Evolutionary conservation across 805 yeast species (phyloP), one percentile per base, ranked within the genome.

Genomic region (Candida anglica): DNA sequence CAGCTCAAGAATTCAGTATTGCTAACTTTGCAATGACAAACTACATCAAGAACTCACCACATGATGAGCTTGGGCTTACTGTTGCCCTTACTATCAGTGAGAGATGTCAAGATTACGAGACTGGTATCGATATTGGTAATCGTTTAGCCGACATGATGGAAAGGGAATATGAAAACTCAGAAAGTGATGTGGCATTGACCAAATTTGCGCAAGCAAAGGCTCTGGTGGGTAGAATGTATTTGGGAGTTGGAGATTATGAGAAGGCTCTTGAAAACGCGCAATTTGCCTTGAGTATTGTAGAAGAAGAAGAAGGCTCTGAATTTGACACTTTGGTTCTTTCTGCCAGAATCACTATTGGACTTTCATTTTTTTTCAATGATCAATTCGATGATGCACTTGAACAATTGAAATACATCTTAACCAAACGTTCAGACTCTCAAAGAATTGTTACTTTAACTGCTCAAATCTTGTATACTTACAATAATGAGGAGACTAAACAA

Each of bases 381-480:
- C 73, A 80, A 21, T 78, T 81, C 50, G 83, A 77, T 37, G 69
- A 69, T 7, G 77, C 97, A 0, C 58, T 91, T 35, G 75, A 69
- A 2, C 79, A 81, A 48, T 79, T 91, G 52, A 77, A 75, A 38
- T 58, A 64, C 21, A 76, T 93, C n/a, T 60, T 88, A 28, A 44
- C 38, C 8, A 37, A 43, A 10, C 71, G 81, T 16, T 72, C 75
- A 4, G 78, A 75, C 31, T 76, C 83, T 4, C 77, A 73, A 42
- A 72, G 81, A 40, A 69, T 87, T n/a, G 78, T 86, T 11, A 75
- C 81, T 5, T 58, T 91, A 19, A 71, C 86, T 15, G 77, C 93
- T 0, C 95, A 88, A 50, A 82, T 89, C 0, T 64, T 93, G 32
- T 83, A 81, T 62, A 86, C 86, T 2, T 75, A 75, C 37, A 83